Conservation (phyloP, 2,329 filamentous ascomycete genomes). For the Colletotrichum truncatum region DNA sequence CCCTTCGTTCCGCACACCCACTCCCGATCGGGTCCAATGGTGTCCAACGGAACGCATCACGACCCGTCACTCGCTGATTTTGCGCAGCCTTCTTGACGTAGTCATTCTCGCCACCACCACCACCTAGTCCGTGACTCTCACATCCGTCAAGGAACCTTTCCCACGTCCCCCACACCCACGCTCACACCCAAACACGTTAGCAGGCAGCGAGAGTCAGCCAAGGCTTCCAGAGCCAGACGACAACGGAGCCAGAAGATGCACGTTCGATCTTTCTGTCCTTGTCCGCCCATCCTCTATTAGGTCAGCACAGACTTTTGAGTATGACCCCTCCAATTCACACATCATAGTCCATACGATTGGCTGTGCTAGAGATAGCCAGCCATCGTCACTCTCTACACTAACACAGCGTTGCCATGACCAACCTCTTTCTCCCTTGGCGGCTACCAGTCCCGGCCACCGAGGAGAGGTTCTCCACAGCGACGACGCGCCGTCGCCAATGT, state of each 20-base stretch:
- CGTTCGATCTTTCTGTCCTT: not conserved
- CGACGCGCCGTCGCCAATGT: conserved; percentile 1
- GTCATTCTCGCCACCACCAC: conserved; percentile 26
- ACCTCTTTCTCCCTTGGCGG: not conserved
- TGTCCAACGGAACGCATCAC: conserved; percentile 14
- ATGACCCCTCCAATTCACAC: not conserved
- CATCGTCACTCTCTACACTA: not conserved
- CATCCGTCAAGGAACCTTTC: not conserved
- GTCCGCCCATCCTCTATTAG: not conserved
- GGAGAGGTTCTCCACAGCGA: not conserved
- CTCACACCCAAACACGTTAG: not conserved
- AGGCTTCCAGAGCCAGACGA: conserved; percentile 10
- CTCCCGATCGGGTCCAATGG: conserved; percentile 4
- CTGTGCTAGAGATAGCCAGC: not conserved
- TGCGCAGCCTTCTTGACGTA: conserved; percentile 27
- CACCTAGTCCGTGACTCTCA: conserved; percentile 13
- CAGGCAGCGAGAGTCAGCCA: conserved; percentile 16
- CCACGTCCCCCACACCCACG: conserved; percentile 3
- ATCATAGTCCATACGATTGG: not conserved
- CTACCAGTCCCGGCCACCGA: not conserved
- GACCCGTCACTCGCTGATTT: conserved; percentile 5
- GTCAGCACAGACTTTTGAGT: not conserved
- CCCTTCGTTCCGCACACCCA: conserved; percentile 4
- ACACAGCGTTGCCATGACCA: not conserved
- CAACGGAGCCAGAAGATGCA: conserved; percentile 10